Percentiles rank a stretch among this genome's conserved stretches.
Evolutionary conservation across 2,329 filamentous ascomycete species (phyloP).

Genomic region (Aspergillus quadricinctus): DNA sequence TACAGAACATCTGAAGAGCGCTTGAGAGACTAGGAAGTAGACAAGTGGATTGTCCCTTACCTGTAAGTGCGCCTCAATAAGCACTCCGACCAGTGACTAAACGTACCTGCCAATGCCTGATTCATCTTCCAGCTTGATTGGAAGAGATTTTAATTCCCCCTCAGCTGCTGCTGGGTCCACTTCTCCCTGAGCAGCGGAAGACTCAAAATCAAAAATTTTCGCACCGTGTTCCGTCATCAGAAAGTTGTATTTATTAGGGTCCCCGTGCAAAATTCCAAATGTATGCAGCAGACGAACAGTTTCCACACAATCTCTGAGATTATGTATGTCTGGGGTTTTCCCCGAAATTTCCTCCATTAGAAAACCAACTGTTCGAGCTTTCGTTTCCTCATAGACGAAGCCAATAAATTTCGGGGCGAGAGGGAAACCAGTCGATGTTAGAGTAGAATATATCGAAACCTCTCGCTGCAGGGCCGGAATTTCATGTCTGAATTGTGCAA

Average conservation of each 20-base stretch:
- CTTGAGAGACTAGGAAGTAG: too few species aligned
- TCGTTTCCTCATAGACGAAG: conserved; percentile 8
- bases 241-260: conserved; percentile 10
- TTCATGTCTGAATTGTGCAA: conserved; percentile 6
- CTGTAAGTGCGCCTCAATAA: too few species aligned
- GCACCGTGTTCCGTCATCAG: conserved; percentile 4
- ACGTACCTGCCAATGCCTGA: not conserved
- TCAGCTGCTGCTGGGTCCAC: not conserved
- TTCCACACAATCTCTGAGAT: conserved; percentile 3
- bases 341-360: conserved; percentile 6
- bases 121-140: not conserved
- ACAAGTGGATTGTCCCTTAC: too few species aligned
- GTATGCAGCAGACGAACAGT: conserved; percentile 5
- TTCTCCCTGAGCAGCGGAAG: not conserved
- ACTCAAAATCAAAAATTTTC: conserved; percentile 6
- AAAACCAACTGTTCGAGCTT: conserved; percentile 6
- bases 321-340: not conserved
- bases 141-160: conserved; percentile 5
- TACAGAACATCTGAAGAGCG: too few species aligned
- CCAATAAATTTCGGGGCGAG: conserved; percentile 6
- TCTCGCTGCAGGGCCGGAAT: conserved; percentile 2
- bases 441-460: conserved; percentile 3
- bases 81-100: too few species aligned
- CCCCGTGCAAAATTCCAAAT: conserved; percentile 3
- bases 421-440: conserved; percentile 1